Evolutionary conservation across 768 basidiomycete genomes (phyloP).

Genomic region (Termitomyces sp.): DNA sequence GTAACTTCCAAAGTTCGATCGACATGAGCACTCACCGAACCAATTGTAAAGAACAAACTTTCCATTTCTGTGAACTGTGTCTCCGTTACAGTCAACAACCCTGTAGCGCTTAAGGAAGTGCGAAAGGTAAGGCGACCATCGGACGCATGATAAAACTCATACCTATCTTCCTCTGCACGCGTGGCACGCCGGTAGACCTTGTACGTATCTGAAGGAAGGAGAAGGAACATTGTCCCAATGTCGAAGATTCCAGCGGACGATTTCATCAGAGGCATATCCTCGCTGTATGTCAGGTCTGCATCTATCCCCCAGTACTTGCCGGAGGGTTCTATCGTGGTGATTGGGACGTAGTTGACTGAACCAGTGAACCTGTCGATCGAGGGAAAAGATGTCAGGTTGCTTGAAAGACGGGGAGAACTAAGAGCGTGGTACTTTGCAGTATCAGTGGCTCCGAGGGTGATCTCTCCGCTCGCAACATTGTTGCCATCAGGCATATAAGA

Average conservation of each 20-base stretch:
- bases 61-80: conserved; percentile 42
- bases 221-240: conserved; percentile 18
- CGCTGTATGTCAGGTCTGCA: conserved; percentile 39
- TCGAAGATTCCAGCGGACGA: conserved; percentile 31
- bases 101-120: conserved; percentile 34
- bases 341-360: conserved; percentile 24
- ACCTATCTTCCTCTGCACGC: conserved; percentile 47
- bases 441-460: conserved; percentile 52
- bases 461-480: conserved; percentile 41
- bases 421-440: conserved; percentile 31
- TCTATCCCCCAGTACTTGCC: conserved; percentile 49
- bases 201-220: conserved; percentile 57
- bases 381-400: background rate
- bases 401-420: background rate
- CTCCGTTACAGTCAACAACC: conserved; percentile 48
- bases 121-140: background rate
- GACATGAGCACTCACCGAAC: conserved; percentile 22
- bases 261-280: conserved; percentile 29
- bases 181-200: conserved; percentile 47
- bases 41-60: conserved; percentile 49
- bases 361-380: conserved; percentile 17
- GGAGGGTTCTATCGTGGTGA: conserved; percentile 39
- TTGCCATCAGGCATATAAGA: conserved; percentile 40
- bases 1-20: background rate
- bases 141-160: conserved; percentile 9